Evolutionary conservation across 2,329 filamentous ascomycete genomes (phyloP).

Genomic region (Rhynchosporium graminicola): DNA sequence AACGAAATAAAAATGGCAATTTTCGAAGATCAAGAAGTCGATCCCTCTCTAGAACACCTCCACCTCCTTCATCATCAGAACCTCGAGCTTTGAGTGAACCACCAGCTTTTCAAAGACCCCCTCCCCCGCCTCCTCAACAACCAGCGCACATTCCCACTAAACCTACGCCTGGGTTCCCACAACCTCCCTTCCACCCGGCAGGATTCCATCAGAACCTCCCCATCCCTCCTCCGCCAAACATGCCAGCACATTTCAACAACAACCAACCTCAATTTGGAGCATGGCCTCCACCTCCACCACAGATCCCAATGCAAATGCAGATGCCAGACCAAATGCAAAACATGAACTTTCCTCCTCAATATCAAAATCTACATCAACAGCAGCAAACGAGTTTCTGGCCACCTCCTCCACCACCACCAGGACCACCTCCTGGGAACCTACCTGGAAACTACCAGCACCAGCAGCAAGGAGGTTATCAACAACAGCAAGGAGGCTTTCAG

Average conservation of each 20-base stretch:
- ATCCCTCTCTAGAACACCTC: slow-evolving; percentile 30
- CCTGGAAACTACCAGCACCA: slow-evolving; percentile 25
- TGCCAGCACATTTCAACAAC: slow-evolving; percentile 23
- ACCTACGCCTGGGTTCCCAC: slow-evolving; percentile 24
- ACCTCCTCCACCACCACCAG: slow-evolving; percentile 28
- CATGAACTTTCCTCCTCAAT: slow-evolving; percentile 24
- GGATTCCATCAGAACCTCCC: slow-evolving; percentile 34
- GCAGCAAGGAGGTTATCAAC: slow-evolving; percentile 18
- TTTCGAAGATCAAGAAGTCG: slow-evolving; percentile 30
- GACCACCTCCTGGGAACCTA: slow-evolving; percentile 35
- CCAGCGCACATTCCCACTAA: slow-evolving; percentile 23
- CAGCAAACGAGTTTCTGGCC: slow-evolving; percentile 26
- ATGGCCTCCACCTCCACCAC: slow-evolving; percentile 30
- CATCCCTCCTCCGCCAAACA: slow-evolving; percentile 30
- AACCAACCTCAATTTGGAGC: slow-evolving; percentile 21
- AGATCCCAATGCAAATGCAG: too few species aligned
- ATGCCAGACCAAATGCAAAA: slow-evolving; percentile 27
- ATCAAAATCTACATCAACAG: not conserved
- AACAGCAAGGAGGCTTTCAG: slow-evolving; percentile 24
- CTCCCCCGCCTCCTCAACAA: slow-evolving; percentile 9
- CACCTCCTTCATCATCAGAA: slow-evolving; percentile 19
- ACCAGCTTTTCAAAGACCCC: slow-evolving; percentile 18
- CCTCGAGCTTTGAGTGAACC: slow-evolving; percentile 16
- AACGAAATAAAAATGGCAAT: slow-evolving; percentile 21
- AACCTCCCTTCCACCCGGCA: slow-evolving; percentile 30